Base-by-base conservation (phyloP, 1,139 yeast genomes). In the Casaregolazyma lundiana region DNA sequence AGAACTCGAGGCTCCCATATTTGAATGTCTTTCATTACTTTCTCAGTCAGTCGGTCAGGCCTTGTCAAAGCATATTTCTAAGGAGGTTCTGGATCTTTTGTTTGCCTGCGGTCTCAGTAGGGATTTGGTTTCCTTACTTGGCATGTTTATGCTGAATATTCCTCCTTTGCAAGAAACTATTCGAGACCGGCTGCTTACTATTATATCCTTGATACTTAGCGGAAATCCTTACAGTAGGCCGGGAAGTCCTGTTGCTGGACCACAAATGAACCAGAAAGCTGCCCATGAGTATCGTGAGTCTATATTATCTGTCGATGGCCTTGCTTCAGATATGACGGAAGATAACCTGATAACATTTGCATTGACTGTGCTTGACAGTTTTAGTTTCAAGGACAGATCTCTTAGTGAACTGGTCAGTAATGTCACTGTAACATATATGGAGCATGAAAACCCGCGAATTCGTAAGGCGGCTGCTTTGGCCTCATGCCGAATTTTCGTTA, bases 31-130 rank as follows among this genome's bases (percentile, higher is more conserved):
- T 43, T 88, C 95, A 0, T 85, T 87, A 67, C 70, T 92, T 42
- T 90, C 96, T 0, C 76, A 77, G 19, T 95, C 97, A 0, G 89
- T 90, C 9, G 97, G 97, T 0, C 95, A 96, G n/a, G 95, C 96
- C 0, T 71, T 92, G 46, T 85, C 97, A 0, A 90, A 90, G 61
- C 92, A 88, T 61, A 70, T 92, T 51, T 92, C 89, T 54, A 75
- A 84, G 53, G 95, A 88, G 58, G 77, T 90, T 19, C 69, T 92
- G 49, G 94, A 84, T 54, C 74, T 85, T 71, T 77, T 90, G 68
- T 76, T 92, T 58, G 77, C 84, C 46, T 88, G 96, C 53, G 87
- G 96, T 0, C 73, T 92, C 43, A 84, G 92, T 17, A 83, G 78
- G 51, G 82, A 85, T 53, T 79, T 90, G 79, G 81, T 87, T 60